Base-by-base conservation (phyloP, 164 flowering plant species). In the Magnolia sinica region DNA sequence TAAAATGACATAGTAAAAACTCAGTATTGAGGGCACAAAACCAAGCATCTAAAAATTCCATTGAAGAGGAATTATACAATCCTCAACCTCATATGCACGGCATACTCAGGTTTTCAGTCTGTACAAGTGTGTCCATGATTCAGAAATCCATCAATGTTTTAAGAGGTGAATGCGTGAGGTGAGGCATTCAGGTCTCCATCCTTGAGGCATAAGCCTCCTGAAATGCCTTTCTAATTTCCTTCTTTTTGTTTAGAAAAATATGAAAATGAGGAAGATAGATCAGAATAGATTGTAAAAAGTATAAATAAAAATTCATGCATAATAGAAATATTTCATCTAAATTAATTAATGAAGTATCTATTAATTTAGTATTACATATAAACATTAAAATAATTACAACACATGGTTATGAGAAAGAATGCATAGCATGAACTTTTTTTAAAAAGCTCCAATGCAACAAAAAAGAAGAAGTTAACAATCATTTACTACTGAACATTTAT, bases 1-100 rank as follows among this genome's bases (percentile, higher is more conserved):
- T 95, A 74, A 76, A 77, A 76, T 37, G n/a, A 11, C 11, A 76
- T n/a, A 37, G 49, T 20, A 64, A 16, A 68, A 75, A 27, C 55
- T 50, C 61, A 51, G 45, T 9, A 68, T 51, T 52, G 16, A 55
- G 18, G 18, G 61, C 13, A 16, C 61, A 55, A 55, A 55, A 55
- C 18, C 61, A 55, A 55, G 61, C 61, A 55, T 55, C 61, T 55
- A 11, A 55, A 55, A 55, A 55, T 55, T 55, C 2, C 4, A 55
- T 55, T 55, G 29, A 55, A 55, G 61, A 16, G 18, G 4, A 55
- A 11, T 55, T 55, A 55, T 11, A 55, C 18, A 5, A 37, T 37
- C 45, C 7, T 37, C 45, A 4, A 37, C 45, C 45, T 37, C 0
- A 37, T 2, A 37, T 37, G 45, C 45, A 37, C 45, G 4, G 45